Conservation (phyloP, 2,329 filamentous ascomycete species). For the Seiridium unicorne region DNA sequence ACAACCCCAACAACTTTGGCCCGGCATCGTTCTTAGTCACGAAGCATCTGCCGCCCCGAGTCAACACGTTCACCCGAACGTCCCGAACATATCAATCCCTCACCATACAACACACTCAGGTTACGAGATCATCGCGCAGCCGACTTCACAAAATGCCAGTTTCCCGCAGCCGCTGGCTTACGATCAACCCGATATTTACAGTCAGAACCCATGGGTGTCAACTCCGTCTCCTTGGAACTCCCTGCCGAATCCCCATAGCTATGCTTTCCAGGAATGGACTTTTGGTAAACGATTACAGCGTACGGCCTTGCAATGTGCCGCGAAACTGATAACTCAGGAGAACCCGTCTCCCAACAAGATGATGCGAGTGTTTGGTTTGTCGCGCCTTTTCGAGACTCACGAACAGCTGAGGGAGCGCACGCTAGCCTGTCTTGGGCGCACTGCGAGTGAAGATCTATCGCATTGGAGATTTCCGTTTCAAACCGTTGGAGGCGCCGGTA, state of each 20-base stretch:
- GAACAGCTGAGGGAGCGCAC: conserved; percentile 46
- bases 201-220: conserved; percentile 19
- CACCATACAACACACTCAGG: conserved; percentile 16
- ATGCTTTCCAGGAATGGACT: conserved; percentile 61
- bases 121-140: conserved; percentile 50
- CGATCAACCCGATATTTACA: conserved; percentile 16
- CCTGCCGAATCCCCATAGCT: conserved; percentile 48
- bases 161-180: conserved; percentile 42
- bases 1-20: conserved; percentile 15
- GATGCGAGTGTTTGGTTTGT: conserved; percentile 66
- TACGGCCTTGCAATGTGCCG: conserved; percentile 60
- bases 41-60: conserved; percentile 15
- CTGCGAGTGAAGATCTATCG: conserved; percentile 46
- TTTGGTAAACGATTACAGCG: conserved; percentile 73
- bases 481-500: conserved; percentile 66
- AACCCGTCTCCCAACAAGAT: conserved; percentile 47
- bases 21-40: conserved; percentile 24
- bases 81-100: conserved; percentile 3
- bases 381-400: conserved; percentile 57
- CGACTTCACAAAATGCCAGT: conserved; percentile 52
- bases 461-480: conserved; percentile 61
- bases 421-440: conserved; percentile 28
- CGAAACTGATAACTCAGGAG: conserved; percentile 51
- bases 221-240: conserved; percentile 30
- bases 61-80: not conserved